These are phyloP conservation scores for Globisporangium nagaii DNA, from an alignment of 352 stramenopile species.

Conservation along the genomic window DNA sequence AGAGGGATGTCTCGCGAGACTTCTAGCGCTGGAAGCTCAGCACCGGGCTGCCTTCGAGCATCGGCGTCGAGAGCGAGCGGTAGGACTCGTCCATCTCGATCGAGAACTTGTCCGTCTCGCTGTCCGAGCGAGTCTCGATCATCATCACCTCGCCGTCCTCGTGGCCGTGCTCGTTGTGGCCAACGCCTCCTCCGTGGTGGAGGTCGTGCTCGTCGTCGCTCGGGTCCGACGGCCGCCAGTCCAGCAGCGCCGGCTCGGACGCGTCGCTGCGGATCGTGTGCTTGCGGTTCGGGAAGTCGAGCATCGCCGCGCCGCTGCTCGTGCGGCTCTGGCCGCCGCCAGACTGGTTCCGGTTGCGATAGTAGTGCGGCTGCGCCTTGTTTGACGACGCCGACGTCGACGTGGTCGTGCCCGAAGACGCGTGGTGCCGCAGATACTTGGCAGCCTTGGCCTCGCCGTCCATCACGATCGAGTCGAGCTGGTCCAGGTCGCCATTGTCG, in stretches of 20 bases:
- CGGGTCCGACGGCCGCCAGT: slow-evolving; percentile 9
- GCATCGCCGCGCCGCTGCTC: background rate
- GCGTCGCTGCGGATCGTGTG: slow-evolving; percentile 8
- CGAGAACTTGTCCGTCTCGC: slow-evolving; percentile 15
- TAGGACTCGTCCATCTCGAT: slow-evolving; percentile 49
- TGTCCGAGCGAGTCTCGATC: slow-evolving; percentile 8
- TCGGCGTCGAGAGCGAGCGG: slow-evolving; percentile 45
- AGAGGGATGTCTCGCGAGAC: background rate
- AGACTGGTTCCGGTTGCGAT: too few species aligned
- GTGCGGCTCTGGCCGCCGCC: too few species aligned
- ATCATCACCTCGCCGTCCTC: background rate
- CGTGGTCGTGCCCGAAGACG: too few species aligned
- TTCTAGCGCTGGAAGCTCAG: slow-evolving; percentile 12
- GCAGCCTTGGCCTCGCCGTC: slow-evolving; percentile 17
- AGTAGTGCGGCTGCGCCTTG: background rate
- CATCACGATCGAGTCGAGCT: slow-evolving; percentile 27
- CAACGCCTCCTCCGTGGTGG: background rate
- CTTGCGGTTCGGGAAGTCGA: slow-evolving; percentile 7
- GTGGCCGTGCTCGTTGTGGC: background rate
- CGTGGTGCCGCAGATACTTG: slow-evolving; percentile 8
- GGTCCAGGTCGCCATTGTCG: slow-evolving; percentile 25
- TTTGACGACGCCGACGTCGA: too few species aligned
- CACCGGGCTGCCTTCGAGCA: slow-evolving; percentile 16
- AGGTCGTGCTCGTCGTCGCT: slow-evolving; percentile 4
- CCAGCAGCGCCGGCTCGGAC: slow-evolving; percentile 11